phyloP scores from a whole-genome alignment of 768 basidiomycete species.

The Lentinula sp. region DNA sequence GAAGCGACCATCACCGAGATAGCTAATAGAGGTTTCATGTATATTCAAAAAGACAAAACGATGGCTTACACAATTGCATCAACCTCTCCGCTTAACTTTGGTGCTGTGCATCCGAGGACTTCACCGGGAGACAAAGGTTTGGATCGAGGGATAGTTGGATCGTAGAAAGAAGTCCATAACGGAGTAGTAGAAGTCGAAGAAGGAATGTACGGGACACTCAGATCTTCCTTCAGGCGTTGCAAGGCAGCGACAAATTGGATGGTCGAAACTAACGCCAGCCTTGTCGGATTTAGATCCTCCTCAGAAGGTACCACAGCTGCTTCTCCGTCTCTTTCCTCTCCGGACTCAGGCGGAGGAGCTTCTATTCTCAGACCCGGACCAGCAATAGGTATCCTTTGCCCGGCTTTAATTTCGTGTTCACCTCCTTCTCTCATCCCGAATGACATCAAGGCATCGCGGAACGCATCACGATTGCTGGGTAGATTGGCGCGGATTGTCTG shows the following conservation, averaged over 20 bases:
- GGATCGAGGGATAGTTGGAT: slow-evolving; percentile 72
- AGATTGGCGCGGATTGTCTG: slow-evolving; percentile 88
- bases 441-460: slow-evolving; percentile 59
- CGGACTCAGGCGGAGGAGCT: slow-evolving; percentile 19
- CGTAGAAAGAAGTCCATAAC: slow-evolving; percentile 61
- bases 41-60: background rate
- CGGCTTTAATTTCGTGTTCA: slow-evolving; percentile 33
- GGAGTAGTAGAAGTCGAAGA: slow-evolving; percentile 10
- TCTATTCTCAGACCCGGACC: slow-evolving; percentile 52
- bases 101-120: slow-evolving; percentile 95
- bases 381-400: slow-evolving; percentile 38
- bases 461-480: slow-evolving; percentile 64
- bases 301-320: background rate
- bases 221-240: slow-evolving; percentile 78
- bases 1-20: slow-evolving; percentile 96
- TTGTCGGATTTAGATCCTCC: slow-evolving; percentile 35
- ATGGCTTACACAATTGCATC: slow-evolving; percentile 84
- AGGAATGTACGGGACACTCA: slow-evolving; percentile 35
- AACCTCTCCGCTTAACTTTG: slow-evolving; percentile 60
- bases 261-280: slow-evolving; percentile 89
- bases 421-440: slow-evolving; percentile 42
- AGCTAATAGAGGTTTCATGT: slow-evolving; percentile 38
- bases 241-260: slow-evolving; percentile 96
- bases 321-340: slow-evolving; percentile 7
- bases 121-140: slow-evolving; percentile 96